These are phyloP conservation scores for Claviceps cyperi DNA, from an alignment of 2,329 filamentous ascomycete genomes.

Conservation along the genomic window DNA sequence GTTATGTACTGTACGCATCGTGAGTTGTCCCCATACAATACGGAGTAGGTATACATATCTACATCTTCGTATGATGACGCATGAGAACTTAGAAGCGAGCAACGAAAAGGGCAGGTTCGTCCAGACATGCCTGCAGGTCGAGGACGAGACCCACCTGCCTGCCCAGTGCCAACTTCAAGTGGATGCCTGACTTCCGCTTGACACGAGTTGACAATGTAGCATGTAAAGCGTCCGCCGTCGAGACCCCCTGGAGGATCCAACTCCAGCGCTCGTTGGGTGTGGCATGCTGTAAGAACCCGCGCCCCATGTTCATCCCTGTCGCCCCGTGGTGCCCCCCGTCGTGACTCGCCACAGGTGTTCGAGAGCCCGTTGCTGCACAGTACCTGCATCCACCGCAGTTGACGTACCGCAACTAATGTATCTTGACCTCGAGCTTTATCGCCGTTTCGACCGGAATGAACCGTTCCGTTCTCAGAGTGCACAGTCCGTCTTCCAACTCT, in stretches of 20 bases:
- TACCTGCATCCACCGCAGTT: too few relatives aligned
- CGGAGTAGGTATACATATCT: too few relatives aligned
- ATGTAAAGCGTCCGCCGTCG: background rate
- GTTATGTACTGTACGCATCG: too few relatives aligned
- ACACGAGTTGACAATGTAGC: background rate
- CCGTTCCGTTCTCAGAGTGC: background rate
- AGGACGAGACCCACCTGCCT: too few relatives aligned
- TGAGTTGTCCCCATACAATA: too few relatives aligned
- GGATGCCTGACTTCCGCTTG: background rate
- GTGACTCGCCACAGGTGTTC: background rate
- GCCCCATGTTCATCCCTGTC: background rate
- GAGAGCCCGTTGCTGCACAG: too few relatives aligned
- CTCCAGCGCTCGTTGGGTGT: background rate
- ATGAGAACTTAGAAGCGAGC: too few relatives aligned
- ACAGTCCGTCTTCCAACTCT: background rate
- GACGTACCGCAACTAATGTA: too few relatives aligned
- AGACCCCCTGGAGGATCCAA: background rate
- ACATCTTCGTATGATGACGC: too few relatives aligned
- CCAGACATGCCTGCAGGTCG: too few relatives aligned
- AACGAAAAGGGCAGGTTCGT: too few relatives aligned
- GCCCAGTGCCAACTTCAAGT: background rate
- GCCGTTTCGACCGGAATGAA: background rate
- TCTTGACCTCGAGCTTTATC: background rate
- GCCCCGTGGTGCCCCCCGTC: background rate
- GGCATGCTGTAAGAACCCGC: background rate